These are phyloP conservation scores for Kazachstania sp. DNA, from an alignment of 1,139 yeast species.

Conservation along the genomic window DNA sequence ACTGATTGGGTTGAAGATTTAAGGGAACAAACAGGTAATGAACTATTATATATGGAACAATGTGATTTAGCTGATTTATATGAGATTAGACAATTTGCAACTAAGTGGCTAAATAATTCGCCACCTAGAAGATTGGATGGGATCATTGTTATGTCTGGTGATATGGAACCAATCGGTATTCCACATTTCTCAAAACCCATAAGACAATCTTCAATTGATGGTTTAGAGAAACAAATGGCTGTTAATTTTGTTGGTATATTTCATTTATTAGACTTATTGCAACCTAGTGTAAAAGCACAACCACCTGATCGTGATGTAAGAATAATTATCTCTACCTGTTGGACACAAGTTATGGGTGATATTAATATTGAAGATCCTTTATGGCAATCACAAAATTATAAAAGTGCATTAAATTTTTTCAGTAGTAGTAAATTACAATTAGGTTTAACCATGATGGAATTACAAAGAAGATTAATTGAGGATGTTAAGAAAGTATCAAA, in stretches of 20 bases:
- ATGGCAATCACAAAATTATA: slow-evolving; percentile 52
- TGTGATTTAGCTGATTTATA: slow-evolving; percentile 72
- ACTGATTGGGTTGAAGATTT: slow-evolving; percentile 72
- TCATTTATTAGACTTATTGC: slow-evolving; percentile 67
- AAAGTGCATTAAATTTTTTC: slow-evolving; percentile 63
- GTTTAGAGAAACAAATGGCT: slow-evolving; percentile 77
- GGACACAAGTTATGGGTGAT: slow-evolving; percentile 64
- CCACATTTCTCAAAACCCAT: slow-evolving; percentile 17
- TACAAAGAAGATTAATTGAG: slow-evolving; percentile 51
- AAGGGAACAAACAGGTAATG: slow-evolving; percentile 59
- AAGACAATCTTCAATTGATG: slow-evolving; percentile 65
- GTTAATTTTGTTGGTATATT: slow-evolving; percentile 73
- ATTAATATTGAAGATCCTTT: slow-evolving; percentile 60
- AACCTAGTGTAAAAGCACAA: slow-evolving; percentile 77
- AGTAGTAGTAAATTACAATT: slow-evolving; percentile 77
- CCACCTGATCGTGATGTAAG: slow-evolving; percentile 94
- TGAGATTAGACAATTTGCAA: slow-evolving; percentile 83
- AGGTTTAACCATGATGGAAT: slow-evolving; percentile 64
- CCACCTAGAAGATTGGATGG: slow-evolving; percentile 91
- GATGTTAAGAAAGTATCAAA: slow-evolving; percentile 31
- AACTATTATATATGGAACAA: slow-evolving; percentile 75
- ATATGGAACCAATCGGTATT: slow-evolving; percentile 52
- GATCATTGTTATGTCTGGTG: slow-evolving; percentile 80
- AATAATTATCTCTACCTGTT: slow-evolving; percentile 64
- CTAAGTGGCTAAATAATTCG: slow-evolving; percentile 83